Base-by-base conservation (phyloP, 352 stramenopile genomes). In the Pythium sp. region DNA sequence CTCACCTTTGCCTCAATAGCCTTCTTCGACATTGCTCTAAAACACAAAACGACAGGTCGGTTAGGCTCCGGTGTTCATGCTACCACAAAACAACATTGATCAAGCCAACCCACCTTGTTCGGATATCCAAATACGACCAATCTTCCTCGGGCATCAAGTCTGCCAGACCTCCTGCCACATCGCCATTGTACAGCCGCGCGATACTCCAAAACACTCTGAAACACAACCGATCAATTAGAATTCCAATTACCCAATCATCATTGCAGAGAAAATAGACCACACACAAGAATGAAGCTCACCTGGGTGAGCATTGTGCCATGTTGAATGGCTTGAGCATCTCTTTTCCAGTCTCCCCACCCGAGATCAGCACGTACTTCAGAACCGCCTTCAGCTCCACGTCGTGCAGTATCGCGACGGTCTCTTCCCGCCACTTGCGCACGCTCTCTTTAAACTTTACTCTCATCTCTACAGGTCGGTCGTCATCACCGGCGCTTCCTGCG, bases 281-380 rank as follows among this genome's bases (percentile, higher is more conserved):
- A 24, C 8, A 41, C 26, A 5, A 41, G n/a, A n/a, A 26, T 64
- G 46, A 22, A 14, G 64, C 72, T 22, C 60, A 89, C 82, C 89
- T 77, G 6, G 86, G 86, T 2, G 89, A 96, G 5, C 78, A 76
- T 64, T 96, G 87, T 1, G 89, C 89, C 89, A 96, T 96, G 68
- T 96, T 96, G 65, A 96, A 96, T 8, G 87, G 87, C 74, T 96
- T 96, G 62, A 96, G 83, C 89, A 95, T 95, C 64, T 96, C 89
- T 22, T 75, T 77, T 1, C 86, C 87, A 30, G 85, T 92, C 61
- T 94, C 89, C 11, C 86, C 87, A 8, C 84, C 82, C 32, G 84
- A 92, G 34, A 95, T 68, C 57, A 95, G 72, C 22, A 95, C 85
- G 69, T 95, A 95, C 65, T 96, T 93, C 68, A 96, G 64, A 62